Base-by-base conservation (phyloP, 202 grass and related monocot species). In the Dendrocalamus latiflorus region DNA sequence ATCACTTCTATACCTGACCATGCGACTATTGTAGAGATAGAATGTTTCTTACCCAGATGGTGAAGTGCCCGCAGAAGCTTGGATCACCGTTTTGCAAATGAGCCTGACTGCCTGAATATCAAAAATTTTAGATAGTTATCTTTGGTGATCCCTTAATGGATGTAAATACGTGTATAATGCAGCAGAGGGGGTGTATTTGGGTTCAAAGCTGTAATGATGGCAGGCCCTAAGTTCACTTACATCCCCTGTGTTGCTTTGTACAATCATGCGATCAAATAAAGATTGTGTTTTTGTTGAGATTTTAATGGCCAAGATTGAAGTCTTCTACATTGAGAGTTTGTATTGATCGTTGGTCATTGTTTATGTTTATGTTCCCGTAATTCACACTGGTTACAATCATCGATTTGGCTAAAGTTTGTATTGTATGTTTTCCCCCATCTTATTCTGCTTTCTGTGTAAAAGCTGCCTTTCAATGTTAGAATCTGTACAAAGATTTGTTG, bases 91-190 rank as follows among this genome's bases (percentile, higher is more conserved):
- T 65, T 85, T 86, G 34, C 43, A 62, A 78, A 71, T 70, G 55
- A 61, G 69, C 65, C 33, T 1, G 11, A 4, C 11, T 48, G n/a
- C n/a, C n/a, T n/a, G n/a, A n/a, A n/a, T 49, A 33, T 24, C 4
- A 54, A 38, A 79, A 55, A 36, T n/a, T 49, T 36, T 51, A 62
- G 30, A 78, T 50, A 42, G 55, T 3, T 53, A 51, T 70, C 43
- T 70, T 70, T 41, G 33, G 65, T 54, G 67, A 86, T 72, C 21
- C 75, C 4, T 45, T 17, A 44, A 33, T 83, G 59, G 59, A 63
- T 80, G 84, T 86, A 80, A 86, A 86, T 79, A 86, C 49, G 22
- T 72, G 83, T 79, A 86, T 73, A 73, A 86, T 54, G 67, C 75
- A 64, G 75, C 75, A 47, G 54, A 50, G 45, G 57, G 17, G 56